These are phyloP conservation scores for Trametes elegans DNA, from an alignment of 768 basidiomycete genomes.

Conservation along the genomic window DNA sequence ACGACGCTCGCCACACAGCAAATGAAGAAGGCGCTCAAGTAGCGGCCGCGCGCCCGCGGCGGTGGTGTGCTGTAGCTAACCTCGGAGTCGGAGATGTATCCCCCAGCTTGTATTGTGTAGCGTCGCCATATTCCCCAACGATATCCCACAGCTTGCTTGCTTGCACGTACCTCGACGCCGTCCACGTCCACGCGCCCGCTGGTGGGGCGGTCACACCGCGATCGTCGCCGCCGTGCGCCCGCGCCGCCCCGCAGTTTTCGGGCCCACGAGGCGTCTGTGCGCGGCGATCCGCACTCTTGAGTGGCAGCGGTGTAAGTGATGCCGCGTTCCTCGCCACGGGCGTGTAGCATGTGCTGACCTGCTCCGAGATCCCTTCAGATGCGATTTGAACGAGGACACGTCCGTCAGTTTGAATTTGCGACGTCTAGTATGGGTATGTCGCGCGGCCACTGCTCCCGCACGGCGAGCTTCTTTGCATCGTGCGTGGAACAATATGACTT, in stretches of 20 bases:
- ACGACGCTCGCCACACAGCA: constrained; percentile 41
- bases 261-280: neutral
- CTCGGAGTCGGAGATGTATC: constrained; percentile 7
- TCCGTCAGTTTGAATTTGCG: neutral
- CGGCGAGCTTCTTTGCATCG: neutral
- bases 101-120: constrained; percentile 14
- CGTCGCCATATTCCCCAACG: neutral
- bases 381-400: no score
- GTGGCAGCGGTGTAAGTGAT: constrained; percentile 4
- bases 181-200: neutral
- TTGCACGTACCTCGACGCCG: neutral
- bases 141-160: neutral
- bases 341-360: neutral
- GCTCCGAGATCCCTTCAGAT: neutral
- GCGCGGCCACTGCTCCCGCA: neutral
- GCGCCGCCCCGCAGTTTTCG: constrained; percentile 7
- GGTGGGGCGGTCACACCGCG: neutral
- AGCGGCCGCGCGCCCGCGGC: no score
- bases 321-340: neutral
- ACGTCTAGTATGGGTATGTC: neutral
- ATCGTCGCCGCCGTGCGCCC: neutral
- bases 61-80: neutral
- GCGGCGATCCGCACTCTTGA: neutral
- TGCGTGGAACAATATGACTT: neutral
- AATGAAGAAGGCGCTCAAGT: constrained; percentile 83